These are phyloP conservation scores for Aspergillus texensis DNA, from an alignment of 2,329 filamentous ascomycete genomes.

Conservation along the genomic window DNA sequence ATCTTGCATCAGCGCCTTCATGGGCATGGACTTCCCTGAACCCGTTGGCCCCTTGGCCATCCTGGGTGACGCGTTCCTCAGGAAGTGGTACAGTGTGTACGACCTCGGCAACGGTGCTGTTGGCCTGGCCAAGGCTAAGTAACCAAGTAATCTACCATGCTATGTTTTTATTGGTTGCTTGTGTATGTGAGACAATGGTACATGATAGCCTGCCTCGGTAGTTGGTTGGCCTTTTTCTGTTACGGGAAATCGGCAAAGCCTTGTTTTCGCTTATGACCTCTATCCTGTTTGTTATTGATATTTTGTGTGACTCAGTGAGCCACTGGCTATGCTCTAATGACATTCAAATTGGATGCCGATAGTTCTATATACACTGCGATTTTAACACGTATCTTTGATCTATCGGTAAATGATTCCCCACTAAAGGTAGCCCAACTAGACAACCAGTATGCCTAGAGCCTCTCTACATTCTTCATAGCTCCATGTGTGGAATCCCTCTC, in stretches of 20 bases:
- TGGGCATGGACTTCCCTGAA: constrained; percentile 89
- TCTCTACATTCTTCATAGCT: neutral
- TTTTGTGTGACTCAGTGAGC: neutral
- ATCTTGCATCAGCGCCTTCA: constrained; percentile 95
- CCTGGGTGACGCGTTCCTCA: constrained; percentile 69
- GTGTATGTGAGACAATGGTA: neutral
- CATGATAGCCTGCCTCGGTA: neutral
- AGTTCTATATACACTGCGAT: neutral
- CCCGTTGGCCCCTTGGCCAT: constrained; percentile 91
- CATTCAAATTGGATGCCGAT: neutral
- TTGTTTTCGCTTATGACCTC: neutral
- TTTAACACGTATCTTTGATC: neutral
- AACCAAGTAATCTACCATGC: constrained; percentile 26
- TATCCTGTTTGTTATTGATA: neutral
- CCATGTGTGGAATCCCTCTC: neutral
- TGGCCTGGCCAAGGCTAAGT: constrained; percentile 84
- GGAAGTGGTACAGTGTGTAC: constrained; percentile 81
- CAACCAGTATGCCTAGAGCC: neutral
- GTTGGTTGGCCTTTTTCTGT: neutral
- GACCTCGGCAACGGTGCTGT: constrained; percentile 88
- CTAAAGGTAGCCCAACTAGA: neutral
- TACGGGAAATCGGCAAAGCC: neutral
- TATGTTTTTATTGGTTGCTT: neutral
- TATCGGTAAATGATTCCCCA: neutral
- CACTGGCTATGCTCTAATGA: neutral